These are phyloP conservation scores for Platismatia glauca DNA, from an alignment of 495 filamentous ascomycete species.

Conservation along the genomic window DNA sequence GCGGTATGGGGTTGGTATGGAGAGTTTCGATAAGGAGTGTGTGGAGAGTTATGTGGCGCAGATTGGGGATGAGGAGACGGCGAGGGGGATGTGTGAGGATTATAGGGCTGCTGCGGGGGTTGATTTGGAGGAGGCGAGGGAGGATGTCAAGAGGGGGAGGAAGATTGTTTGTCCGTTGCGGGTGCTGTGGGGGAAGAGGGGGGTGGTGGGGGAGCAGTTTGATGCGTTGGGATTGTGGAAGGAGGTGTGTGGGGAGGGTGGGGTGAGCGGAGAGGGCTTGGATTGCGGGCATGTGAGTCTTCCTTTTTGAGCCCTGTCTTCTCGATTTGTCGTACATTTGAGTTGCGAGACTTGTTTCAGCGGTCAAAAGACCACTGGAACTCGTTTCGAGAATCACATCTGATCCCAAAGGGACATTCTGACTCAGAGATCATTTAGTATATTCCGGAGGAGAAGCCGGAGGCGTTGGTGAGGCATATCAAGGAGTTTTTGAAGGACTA, in stretches of 20 bases:
- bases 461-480: constrained; percentile 28
- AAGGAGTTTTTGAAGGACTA: constrained; percentile 26
- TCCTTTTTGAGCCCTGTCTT: too few relatives aligned
- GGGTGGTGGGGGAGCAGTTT: constrained; percentile 31
- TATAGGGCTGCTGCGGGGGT: constrained; percentile 33
- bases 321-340: too few relatives aligned
- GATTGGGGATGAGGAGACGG: constrained; percentile 24
- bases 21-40: constrained; percentile 19
- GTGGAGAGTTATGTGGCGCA: constrained; percentile 27
- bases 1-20: constrained; percentile 6
- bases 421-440: too few relatives aligned
- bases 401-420: too few relatives aligned
- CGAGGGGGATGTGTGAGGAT: constrained; percentile 37
- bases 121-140: constrained; percentile 32
- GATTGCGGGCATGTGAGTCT: constrained; percentile 35
- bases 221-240: constrained; percentile 32
- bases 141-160: constrained; percentile 26
- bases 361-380: too few relatives aligned
- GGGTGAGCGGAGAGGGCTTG: constrained; percentile 27
- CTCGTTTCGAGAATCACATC: too few relatives aligned
- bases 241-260: constrained; percentile 24
- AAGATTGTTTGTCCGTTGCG: constrained; percentile 31
- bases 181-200: constrained; percentile 32
- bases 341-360: too few relatives aligned
- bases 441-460: constrained; percentile 35